Conservation (phyloP, 2,329 filamentous ascomycete species). For the Sporothrix pallida region DNA sequence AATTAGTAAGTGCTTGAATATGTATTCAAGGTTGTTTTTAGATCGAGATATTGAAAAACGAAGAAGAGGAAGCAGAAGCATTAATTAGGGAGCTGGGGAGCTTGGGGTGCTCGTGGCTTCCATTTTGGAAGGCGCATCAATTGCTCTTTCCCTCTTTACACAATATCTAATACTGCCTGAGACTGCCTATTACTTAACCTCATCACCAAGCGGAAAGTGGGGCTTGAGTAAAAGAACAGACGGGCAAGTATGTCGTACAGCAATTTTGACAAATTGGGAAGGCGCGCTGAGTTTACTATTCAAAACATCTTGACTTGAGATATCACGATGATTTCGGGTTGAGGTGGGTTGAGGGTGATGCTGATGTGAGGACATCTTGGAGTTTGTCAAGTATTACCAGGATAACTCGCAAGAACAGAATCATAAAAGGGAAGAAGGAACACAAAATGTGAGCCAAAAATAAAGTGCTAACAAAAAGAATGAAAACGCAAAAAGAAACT, state of each 20-base stretch:
- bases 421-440: not conserved
- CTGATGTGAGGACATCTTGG: not conserved
- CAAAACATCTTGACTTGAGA: not conserved
- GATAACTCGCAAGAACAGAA: not conserved
- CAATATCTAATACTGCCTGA: too few species aligned
- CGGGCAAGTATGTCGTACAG: too few species aligned
- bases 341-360: not conserved
- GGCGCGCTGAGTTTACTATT: not conserved
- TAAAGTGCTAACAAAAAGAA: not conserved
- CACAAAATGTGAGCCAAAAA: not conserved
- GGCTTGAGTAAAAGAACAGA: too few species aligned
- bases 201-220: not conserved
- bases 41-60: not conserved
- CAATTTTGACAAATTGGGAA: too few species aligned
- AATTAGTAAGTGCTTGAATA: too few species aligned
- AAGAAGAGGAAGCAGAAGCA: not conserved
- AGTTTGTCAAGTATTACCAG: not conserved
- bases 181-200: not conserved
- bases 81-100: not conserved
- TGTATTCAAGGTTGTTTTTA: not conserved
- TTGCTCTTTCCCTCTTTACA: conserved; percentile 4
- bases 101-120: not conserved
- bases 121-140: not conserved
- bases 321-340: not conserved
- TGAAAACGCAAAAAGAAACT: not conserved